Conservation (phyloP, 2,329 filamentous ascomycete species). For the Diaporthe sp. region DNA sequence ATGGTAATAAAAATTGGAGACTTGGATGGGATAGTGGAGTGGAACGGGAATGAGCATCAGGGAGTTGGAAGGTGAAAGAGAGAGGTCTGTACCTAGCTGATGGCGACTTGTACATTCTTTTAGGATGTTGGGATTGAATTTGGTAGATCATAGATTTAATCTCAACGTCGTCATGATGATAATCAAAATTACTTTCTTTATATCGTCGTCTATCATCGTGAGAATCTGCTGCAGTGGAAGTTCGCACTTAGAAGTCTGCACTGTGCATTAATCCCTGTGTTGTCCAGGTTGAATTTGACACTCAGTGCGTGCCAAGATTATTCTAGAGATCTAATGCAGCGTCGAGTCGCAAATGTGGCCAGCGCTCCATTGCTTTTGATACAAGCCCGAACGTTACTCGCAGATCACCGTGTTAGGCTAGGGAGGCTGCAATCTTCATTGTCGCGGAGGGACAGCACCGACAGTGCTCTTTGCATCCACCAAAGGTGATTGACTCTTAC, state of each 20-base stretch:
- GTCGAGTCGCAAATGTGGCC: not conserved
- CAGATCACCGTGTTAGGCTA: not conserved
- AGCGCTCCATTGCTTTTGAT: not conserved
- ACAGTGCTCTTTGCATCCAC: not conserved
- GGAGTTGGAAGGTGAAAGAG: not conserved
- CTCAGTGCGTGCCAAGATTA: no score
- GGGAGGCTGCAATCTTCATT: not conserved
- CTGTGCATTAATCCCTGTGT: not conserved
- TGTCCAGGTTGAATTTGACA: not conserved
- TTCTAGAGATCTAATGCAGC: not conserved
- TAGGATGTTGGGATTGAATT: slow-evolving; percentile 18
- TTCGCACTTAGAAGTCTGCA: not conserved
- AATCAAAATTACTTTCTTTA: slow-evolving; percentile 5
- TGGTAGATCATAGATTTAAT: slow-evolving; percentile 27
- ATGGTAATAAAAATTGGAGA: not conserved
- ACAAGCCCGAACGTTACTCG: not conserved
- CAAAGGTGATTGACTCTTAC: not conserved
- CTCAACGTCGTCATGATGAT: not conserved
- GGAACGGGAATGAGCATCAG: not conserved
- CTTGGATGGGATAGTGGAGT: not conserved
- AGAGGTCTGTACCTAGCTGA: slow-evolving; percentile 6
- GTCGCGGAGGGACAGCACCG: not conserved
- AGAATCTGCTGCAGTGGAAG: not conserved
- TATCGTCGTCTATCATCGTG: no score
- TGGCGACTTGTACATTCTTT: slow-evolving; percentile 22